Conservation (phyloP, 768 basidiomycete genomes). For the Tephrocybe sp. region DNA sequence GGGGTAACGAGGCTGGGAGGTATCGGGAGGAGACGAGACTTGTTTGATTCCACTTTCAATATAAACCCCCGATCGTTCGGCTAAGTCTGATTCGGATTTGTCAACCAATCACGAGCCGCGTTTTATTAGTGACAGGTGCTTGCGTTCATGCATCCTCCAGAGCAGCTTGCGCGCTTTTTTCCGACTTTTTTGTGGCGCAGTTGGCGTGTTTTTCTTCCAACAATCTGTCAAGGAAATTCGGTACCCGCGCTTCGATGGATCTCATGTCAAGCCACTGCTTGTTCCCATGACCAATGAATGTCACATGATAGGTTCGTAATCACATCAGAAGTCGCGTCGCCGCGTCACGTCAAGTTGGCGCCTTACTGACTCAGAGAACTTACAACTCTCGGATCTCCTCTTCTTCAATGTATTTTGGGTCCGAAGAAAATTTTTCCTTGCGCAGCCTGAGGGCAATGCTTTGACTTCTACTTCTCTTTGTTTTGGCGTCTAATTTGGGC, state of each 20-base stretch:
- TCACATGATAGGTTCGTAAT: no score
- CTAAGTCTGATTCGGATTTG: constrained; percentile 14
- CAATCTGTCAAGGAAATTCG: neutral
- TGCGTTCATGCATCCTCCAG: neutral
- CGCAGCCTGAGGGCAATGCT: no score
- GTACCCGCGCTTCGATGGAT: neutral
- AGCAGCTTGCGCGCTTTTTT: neutral
- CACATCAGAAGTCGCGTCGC: no score
- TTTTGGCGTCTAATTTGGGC: no score
- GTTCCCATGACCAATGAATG: neutral
- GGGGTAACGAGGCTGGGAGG: constrained; percentile 12
- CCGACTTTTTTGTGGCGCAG: constrained; percentile 6
- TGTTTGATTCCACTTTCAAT: constrained; percentile 16
- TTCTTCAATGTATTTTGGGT: no score
- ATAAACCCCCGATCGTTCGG: constrained; percentile 8
- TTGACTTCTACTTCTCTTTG: no score
- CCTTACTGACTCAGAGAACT: no score
- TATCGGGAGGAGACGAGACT: constrained; percentile 2
- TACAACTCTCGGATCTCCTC: no score
- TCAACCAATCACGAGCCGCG: constrained; percentile 22
- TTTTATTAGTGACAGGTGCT: constrained; percentile 14
- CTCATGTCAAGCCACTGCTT: neutral
- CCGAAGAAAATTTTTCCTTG: no score
- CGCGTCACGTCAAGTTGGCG: no score
- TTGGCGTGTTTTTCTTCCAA: neutral